Base-by-base conservation (phyloP, 495 filamentous ascomycete genomes). In the Paragyromitra xinjiangensis region DNA sequence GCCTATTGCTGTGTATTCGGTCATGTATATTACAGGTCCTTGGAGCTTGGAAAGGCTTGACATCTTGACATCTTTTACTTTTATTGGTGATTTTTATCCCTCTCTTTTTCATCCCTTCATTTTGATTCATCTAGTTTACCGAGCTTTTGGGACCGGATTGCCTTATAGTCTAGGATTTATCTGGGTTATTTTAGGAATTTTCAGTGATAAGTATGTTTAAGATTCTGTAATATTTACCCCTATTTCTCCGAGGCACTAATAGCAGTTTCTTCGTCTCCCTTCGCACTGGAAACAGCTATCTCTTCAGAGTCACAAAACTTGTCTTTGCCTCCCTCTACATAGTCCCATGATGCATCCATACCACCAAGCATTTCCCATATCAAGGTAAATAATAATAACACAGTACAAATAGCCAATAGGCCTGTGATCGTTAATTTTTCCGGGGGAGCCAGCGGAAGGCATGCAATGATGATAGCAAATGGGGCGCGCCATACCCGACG, bases 311-410 rank as follows among this genome's bases (percentile, higher is more conserved):
- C 16, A n/a, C 64, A 66, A 26, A 66, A 66, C 14, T 9, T 37
- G 45, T 66, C 24, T 65, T 48, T 65, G 0, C 64, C 64, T 34
- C 45, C 64, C 29, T 65, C 64, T 6, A 53, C 4, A 37, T 66
- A 66, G 11, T 51, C 9, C 64, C 45, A 53, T n/a, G 64, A 66
- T 29, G 42, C 29, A 37, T 66, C 64, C 45, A 66, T 66, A 51
- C 53, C 51, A 16, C 67, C 67, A n/a, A 70, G 19, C 67, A 70
- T 70, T 16, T 70, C 67, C 67, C 67, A 70, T 62, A 59, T 26
- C 14, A 70, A 48, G 0, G 42, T 62, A 39, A 70, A 70, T 16
- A 58, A 26, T 37, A 70, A n/a, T 8, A 70, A 22, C 7, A 45
- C 26, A 37, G 66, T 69, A n/a, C 51, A 58, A 16, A 70, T 62